A percentile compares a stretch with the other conserved stretches of the same genome.
Evolutionary conservation across 768 basidiomycete genomes (phyloP).

Genomic region (Gelatoporia subvermispora): DNA sequence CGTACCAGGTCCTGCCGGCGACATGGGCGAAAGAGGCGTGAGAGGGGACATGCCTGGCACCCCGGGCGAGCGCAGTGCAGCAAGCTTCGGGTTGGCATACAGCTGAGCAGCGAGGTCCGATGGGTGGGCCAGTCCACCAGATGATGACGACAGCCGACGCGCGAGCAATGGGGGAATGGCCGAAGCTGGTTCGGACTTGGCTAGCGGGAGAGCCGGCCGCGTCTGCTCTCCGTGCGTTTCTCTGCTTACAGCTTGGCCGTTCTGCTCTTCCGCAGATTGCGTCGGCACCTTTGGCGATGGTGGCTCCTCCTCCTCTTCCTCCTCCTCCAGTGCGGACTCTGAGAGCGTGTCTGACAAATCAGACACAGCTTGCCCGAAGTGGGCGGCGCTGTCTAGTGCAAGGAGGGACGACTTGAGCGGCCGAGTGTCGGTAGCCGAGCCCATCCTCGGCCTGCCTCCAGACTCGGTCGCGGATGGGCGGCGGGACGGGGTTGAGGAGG

Average conservation of each 20-base stretch:
- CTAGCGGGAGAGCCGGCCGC: not conserved
- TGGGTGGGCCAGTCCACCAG: constrained; percentile 21
- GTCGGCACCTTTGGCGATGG: not conserved
- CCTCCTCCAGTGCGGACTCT: constrained; percentile 48
- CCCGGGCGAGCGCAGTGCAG: constrained; percentile 36
- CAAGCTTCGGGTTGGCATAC: constrained; percentile 42
- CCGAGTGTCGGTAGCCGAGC: constrained; percentile 11
- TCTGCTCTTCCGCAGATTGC: not conserved
- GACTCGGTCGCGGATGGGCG: constrained; percentile 6
- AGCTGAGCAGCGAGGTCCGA: constrained; percentile 42
- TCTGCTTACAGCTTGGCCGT: not conserved
- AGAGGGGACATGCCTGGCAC: constrained; percentile 1
- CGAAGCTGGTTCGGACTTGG: not conserved
- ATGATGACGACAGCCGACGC: constrained; percentile 13
- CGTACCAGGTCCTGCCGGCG: constrained; percentile 6
- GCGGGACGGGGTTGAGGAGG: constrained; percentile 1
- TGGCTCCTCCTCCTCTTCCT: constrained; percentile 25
- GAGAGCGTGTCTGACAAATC: constrained; percentile 40
- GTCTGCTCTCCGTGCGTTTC: not conserved
- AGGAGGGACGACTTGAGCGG: constrained; percentile 11
- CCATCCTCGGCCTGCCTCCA: constrained; percentile 6
- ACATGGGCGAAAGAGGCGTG: constrained; percentile 22
- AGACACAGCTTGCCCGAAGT: constrained; percentile 30
- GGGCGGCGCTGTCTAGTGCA: constrained; percentile 17
- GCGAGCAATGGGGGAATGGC: constrained; percentile 8